Base-by-base conservation (phyloP, 1,139 yeast species). In the Candida albicans region DNA sequence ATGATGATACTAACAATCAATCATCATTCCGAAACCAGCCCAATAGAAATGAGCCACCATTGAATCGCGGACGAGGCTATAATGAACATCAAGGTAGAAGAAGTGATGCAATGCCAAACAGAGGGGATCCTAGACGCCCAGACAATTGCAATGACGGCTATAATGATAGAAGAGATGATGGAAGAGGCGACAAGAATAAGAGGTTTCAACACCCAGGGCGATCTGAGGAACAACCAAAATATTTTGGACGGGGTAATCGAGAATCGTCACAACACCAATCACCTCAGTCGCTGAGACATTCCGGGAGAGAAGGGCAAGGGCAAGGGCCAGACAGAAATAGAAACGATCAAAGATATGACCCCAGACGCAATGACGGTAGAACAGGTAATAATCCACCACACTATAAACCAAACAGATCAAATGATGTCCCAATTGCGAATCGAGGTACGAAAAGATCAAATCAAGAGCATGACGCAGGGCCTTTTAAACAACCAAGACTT, bases 271-370 rank as follows among this genome's bases (percentile, higher is more conserved):
- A 18, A 18, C 5, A 18, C 5, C 22, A 18, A 18, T 5, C 22
- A 18, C 7, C 37, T 37, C 40, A 13, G 7, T 10, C 35, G 9
- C 37, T 10, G 12, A 30, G 35, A 31, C 10, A 18, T 18, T 4
- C 22, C 3, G 50, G 52, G 22, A 41, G 56, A 41, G 52, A 44
- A 26, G 42, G 52, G 33, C 15, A n/a, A 30, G 35, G 22, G 9
- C 14, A 31, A 7, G 24, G 24, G n/a, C 24, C 35, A 2, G 40
- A 37, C 2, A 37, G 28, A 18, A 24, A 24, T 11, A 13, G 35
- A 8, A 15, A n/a, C 2, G 36, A 22, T 28, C 25, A 39, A 11
- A 34, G 46, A 31, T 31, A 38, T 11, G 35, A 33, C 10, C 34
- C 39, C 12, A 10, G 24, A 9, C 10, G 22, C 28, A 24, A 31